Conservation (phyloP, 2,329 filamentous ascomycete species). For the Arthrobotrys iridis region DNA sequence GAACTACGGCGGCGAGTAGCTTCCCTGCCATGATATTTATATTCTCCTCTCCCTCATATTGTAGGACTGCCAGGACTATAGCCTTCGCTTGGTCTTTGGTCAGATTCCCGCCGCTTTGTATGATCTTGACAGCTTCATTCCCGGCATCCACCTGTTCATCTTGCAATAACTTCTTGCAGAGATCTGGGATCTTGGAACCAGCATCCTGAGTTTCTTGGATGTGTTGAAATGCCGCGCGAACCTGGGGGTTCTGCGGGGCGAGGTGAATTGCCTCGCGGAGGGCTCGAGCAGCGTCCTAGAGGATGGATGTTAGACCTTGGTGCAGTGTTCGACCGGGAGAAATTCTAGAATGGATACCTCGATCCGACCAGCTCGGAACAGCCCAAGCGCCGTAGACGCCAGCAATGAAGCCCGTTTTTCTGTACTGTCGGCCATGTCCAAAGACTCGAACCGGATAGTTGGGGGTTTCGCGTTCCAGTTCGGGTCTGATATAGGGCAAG, state of each 20-base stretch:
- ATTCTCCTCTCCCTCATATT: slow-evolving; percentile 30
- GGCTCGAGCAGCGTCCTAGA: slow-evolving; percentile 57
- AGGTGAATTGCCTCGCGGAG: slow-evolving; percentile 58
- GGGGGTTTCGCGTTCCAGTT: background rate
- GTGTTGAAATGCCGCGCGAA: slow-evolving; percentile 56
- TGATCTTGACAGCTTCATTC: slow-evolving; percentile 53
- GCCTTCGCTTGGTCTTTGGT: slow-evolving; percentile 19
- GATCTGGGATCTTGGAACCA: slow-evolving; percentile 50
- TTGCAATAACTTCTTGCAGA: slow-evolving; percentile 56
- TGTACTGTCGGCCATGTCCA: slow-evolving; percentile 28
- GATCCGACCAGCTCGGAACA: slow-evolving; percentile 54
- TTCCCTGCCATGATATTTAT: slow-evolving; percentile 51
- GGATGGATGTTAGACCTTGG: background rate
- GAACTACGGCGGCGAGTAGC: slow-evolving; percentile 54
- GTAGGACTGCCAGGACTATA: slow-evolving; percentile 28
- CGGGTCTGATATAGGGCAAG: background rate
- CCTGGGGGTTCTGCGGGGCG: slow-evolving; percentile 56
- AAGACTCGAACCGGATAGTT: background rate
- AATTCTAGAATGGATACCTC: slow-evolving; percentile 51
- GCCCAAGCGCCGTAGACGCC: slow-evolving; percentile 56
- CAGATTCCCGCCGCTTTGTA: slow-evolving; percentile 52
- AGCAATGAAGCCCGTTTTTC: slow-evolving; percentile 54
- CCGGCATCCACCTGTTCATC: slow-evolving; percentile 51
- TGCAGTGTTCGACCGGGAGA: background rate
- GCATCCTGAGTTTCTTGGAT: slow-evolving; percentile 57